These are phyloP conservation scores for Glycyrrhiza uralensis DNA, from an alignment of 306 rosid genomes.

Conservation along the genomic window DNA sequence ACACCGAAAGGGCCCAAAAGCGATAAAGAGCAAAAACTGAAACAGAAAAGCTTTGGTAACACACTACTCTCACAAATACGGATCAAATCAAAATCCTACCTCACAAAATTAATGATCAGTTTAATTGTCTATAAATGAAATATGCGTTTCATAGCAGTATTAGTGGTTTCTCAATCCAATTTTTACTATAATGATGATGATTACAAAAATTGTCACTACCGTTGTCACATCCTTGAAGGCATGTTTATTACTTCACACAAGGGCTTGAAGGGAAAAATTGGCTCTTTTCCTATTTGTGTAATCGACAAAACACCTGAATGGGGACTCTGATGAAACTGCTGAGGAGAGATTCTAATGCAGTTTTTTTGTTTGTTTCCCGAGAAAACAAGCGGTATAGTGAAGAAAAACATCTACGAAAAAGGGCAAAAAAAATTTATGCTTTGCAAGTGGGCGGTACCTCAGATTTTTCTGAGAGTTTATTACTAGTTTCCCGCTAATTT, in stretches of 20 bases:
- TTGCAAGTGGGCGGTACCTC: background rate
- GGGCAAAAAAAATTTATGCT: background rate
- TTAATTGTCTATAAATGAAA: background rate
- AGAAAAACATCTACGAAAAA: background rate
- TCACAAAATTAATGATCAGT: background rate
- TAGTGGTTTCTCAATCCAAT: background rate
- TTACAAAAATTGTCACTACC: background rate
- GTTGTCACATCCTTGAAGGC: background rate
- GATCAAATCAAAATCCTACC: background rate
- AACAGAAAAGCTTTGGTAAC: background rate
- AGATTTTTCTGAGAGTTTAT: no score
- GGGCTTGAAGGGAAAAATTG: background rate
- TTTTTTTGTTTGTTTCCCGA: conserved; percentile 35
- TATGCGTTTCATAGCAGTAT: background rate
- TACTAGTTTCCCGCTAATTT: no score
- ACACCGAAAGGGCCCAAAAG: background rate
- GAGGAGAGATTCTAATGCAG: conserved; percentile 8
- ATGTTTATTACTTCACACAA: background rate
- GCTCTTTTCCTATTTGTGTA: background rate
- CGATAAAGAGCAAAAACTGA: background rate
- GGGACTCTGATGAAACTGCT: conserved; percentile 14
- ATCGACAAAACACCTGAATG: conserved; percentile 20
- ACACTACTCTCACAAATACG: background rate
- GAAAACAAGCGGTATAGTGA: conserved; percentile 7
- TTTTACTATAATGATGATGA: background rate